phyloP scores from a whole-genome alignment of 257 asterid genomes.

The Gentiana macrophylla region DNA sequence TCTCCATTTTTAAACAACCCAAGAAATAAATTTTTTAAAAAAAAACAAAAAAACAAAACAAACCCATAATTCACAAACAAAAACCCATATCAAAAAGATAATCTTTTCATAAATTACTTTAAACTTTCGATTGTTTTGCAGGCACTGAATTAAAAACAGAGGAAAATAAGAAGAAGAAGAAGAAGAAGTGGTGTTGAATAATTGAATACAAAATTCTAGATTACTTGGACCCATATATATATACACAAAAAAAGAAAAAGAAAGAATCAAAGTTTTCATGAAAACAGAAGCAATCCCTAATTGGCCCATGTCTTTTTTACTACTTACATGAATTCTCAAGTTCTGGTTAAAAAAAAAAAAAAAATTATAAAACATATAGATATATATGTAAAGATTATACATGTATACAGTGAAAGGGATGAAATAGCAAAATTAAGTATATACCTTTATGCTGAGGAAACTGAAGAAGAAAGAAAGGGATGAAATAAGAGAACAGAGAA shows the following conservation, averaged over 20 bases:
- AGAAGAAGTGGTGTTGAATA: no score
- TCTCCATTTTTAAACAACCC: neutral
- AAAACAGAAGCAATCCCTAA: no score
- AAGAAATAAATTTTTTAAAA: neutral
- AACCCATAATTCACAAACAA: neutral
- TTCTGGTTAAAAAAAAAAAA: neutral
- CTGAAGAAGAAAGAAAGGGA: slow-evolving; percentile 34
- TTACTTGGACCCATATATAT: no score
- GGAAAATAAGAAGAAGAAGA: no score
- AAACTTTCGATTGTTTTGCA: no score
- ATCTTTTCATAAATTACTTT: no score
- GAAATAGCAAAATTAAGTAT: slow-evolving; percentile 26
- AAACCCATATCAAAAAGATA: no score
- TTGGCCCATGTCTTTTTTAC: no score
- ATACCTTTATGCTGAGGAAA: slow-evolving; percentile 55
- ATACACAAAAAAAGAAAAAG: no score
- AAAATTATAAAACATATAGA: slow-evolving; percentile 2
- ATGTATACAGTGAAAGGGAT: slow-evolving; percentile 2
- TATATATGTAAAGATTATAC: neutral
- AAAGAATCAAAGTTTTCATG: no score
- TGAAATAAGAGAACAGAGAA: slow-evolving; percentile 12
- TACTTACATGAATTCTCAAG: neutral
- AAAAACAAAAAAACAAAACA: neutral
- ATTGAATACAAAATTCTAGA: no score
- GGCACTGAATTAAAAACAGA: no score